Evolutionary conservation across 2,329 filamentous ascomycete genomes (phyloP).

Genomic region (Aspergillus viridinutans): DNA sequence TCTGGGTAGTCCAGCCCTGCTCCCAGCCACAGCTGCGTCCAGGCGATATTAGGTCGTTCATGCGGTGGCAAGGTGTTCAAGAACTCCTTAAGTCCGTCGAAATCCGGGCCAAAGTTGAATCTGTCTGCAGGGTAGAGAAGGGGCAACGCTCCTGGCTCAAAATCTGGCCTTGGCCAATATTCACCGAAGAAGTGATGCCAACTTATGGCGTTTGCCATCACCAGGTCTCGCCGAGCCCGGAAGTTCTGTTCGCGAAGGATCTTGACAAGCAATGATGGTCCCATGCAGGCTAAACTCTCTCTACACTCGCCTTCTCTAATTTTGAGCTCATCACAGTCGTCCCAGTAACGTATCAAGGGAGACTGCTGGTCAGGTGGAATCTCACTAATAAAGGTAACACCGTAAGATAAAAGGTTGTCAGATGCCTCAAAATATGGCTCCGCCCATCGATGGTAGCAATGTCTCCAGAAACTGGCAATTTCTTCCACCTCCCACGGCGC

Average conservation of each 20-base stretch:
- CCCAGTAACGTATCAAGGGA: not conserved
- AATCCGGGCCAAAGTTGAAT: conserved; percentile 6
- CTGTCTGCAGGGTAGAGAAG: conserved; percentile 15
- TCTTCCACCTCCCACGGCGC: conserved; percentile 21
- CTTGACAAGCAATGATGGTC: conserved; percentile 14
- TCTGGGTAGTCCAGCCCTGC: not conserved
- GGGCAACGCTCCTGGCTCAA: not conserved
- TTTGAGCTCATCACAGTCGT: conserved; percentile 1
- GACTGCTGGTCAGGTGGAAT: conserved; percentile 2
- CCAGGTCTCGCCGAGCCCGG: conserved; percentile 8
- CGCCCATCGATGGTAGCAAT: conserved; percentile 2
- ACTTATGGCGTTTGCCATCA: conserved; percentile 4
- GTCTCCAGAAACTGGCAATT: conserved; percentile 13
- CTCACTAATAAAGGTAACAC: not conserved
- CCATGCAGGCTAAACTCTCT: conserved; percentile 6
- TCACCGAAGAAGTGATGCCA: not conserved
- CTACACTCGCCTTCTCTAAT: not conserved
- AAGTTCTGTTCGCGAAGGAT: conserved; percentile 5
- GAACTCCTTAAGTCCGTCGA: not conserved
- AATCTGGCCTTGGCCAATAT: not conserved
- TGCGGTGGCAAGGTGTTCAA: conserved; percentile 3
- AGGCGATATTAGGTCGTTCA: conserved; percentile 12
- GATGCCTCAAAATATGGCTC: conserved; percentile 3
- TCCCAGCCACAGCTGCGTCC: conserved; percentile 3
- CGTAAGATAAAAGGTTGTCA: conserved; percentile 1